phyloP scores from a whole-genome alignment of 768 basidiomycete genomes.

The Trametes maxima region DNA sequence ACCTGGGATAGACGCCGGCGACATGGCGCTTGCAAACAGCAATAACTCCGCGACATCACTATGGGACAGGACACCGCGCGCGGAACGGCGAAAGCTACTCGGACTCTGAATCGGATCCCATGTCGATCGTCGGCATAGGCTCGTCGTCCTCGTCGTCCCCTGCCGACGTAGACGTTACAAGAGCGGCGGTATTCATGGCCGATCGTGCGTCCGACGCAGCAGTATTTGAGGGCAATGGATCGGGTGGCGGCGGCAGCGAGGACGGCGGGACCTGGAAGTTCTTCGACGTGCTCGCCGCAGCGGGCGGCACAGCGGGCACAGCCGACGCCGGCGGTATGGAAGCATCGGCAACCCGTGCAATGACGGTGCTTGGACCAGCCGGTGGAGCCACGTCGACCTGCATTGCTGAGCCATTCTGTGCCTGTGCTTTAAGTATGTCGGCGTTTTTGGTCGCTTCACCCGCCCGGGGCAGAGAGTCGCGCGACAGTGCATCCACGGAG shows the following conservation, averaged over 20 bases:
- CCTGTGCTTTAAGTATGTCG: background rate
- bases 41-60: background rate
- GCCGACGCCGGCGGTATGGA: background rate
- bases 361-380: background rate
- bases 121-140: constrained; percentile 74
- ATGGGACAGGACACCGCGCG: background rate
- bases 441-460: background rate
- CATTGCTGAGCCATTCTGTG: background rate
- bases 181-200: background rate
- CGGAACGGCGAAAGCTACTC: constrained; percentile 29
- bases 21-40: no score
- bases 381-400: constrained; percentile 15
- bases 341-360: background rate
- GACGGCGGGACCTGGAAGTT: background rate
- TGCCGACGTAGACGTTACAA: constrained; percentile 18
- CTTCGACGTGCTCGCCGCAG: background rate
- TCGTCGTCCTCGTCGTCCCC: constrained; percentile 67
- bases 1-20: no score
- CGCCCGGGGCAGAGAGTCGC: background rate
- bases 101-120: constrained; percentile 78
- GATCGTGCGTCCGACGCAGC: constrained; percentile 3
- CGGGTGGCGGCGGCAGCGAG: constrained; percentile 15
- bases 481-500: background rate
- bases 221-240: constrained; percentile 13
- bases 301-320: background rate